Evolutionary conservation across 169 alveolate genomes (phyloP).

Genomic region (Plasmodium inui): DNA sequence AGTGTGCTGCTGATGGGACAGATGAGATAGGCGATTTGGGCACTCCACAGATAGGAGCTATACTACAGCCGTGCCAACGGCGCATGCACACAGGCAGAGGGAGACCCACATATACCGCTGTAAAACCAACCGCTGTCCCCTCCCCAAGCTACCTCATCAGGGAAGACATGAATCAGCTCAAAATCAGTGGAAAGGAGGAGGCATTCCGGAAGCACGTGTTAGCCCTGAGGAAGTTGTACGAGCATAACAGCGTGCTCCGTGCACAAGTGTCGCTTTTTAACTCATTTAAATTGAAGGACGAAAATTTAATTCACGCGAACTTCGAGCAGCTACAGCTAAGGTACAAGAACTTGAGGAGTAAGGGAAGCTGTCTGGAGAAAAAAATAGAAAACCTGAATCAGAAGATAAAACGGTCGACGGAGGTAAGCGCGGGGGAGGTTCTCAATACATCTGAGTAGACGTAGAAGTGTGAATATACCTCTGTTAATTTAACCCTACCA

Average conservation of each 20-base stretch:
- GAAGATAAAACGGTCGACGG: constrained; percentile 39
- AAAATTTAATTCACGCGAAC: constrained; percentile 59
- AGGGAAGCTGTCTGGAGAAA: constrained; percentile 17
- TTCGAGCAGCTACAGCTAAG: constrained; percentile 57
- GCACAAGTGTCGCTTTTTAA: constrained; percentile 47
- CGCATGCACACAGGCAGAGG: too few species aligned
- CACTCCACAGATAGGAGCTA: too few species aligned
- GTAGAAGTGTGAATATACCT: neutral
- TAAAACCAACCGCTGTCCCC: neutral
- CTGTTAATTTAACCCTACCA: neutral
- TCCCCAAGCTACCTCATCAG: constrained; percentile 23
- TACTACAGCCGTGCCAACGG: too few species aligned
- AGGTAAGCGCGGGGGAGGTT: neutral
- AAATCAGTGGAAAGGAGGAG: constrained; percentile 35
- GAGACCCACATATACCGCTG: neutral
- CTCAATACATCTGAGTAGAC: neutral
- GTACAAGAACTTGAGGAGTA: constrained; percentile 23
- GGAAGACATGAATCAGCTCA: constrained; percentile 54
- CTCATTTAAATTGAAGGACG: constrained; percentile 49
- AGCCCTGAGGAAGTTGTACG: constrained; percentile 37
- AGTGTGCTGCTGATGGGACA: neutral
- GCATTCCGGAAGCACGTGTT: constrained; percentile 12
- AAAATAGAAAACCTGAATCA: constrained; percentile 45
- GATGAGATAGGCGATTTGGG: neutral
- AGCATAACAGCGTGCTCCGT: constrained; percentile 56